A percentile compares a stretch with the other conserved stretches of the same genome.
Conservation (phyloP, 768 basidiomycete species). For the Hebeloma cylindrosporum region DNA sequence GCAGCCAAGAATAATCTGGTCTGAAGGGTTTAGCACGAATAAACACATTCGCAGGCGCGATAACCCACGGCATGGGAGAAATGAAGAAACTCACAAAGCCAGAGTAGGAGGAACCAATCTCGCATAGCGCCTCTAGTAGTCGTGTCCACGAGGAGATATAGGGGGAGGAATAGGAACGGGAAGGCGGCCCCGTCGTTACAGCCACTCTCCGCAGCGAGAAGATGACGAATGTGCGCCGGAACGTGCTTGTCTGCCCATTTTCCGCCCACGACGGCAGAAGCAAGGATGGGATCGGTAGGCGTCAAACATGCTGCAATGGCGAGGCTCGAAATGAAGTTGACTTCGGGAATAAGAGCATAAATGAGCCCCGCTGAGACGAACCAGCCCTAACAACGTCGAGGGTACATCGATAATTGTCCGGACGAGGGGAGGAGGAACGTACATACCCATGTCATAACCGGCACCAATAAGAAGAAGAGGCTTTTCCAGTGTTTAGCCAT, state of each 20-base stretch:
- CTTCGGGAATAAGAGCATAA: slow-evolving; percentile 85
- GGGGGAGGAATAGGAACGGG: slow-evolving; percentile 87
- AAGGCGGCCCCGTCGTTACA: slow-evolving; percentile 98
- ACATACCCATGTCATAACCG: slow-evolving; percentile 84
- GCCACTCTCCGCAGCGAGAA: slow-evolving; percentile 76
- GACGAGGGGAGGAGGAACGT: background rate
- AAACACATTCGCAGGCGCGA: slow-evolving; percentile 3
- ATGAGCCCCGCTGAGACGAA: slow-evolving; percentile 90
- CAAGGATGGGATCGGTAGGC: slow-evolving; percentile 92
- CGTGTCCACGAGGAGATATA: slow-evolving; percentile 80
- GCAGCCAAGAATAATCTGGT: slow-evolving; percentile 75
- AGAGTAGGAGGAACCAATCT: slow-evolving; percentile 86
- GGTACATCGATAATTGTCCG: background rate
- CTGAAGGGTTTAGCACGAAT: slow-evolving; percentile 38
- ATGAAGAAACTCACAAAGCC: slow-evolving; percentile 66
- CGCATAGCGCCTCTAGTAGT: slow-evolving; percentile 63
- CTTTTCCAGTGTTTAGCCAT: slow-evolving; percentile 93
- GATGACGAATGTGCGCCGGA: slow-evolving; percentile 72
- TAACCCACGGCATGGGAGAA: too few relatives aligned
- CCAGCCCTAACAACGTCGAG: slow-evolving; percentile 67
- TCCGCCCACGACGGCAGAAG: slow-evolving; percentile 90
- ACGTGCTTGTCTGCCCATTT: slow-evolving; percentile 99
- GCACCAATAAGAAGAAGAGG: slow-evolving; percentile 77
- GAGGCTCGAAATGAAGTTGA: slow-evolving; percentile 86
- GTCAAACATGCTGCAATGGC: slow-evolving; percentile 92